Conservation (phyloP, 768 basidiomycete genomes). For the Rhizopogon vinicolor region DNA sequence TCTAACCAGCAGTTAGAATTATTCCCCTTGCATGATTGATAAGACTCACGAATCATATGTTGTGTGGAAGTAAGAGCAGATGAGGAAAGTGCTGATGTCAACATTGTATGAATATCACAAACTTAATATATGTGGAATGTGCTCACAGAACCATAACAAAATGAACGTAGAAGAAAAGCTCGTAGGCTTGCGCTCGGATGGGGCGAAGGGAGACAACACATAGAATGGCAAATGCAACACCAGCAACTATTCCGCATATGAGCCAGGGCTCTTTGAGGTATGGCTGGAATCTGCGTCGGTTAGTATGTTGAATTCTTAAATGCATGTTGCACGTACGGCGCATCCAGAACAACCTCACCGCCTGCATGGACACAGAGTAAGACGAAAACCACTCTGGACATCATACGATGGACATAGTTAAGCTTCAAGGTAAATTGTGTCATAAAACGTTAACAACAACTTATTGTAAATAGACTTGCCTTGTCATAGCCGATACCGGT, state of each 20-base stretch:
- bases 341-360: conserved; percentile 28
- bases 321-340: neutral
- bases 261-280: conserved; percentile 13
- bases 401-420: conserved; percentile 34
- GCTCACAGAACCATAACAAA: conserved; percentile 24
- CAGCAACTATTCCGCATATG: conserved; percentile 26
- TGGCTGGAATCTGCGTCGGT: neutral
- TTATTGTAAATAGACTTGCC: conserved; percentile 24
- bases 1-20: conserved; percentile 6
- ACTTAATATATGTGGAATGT: neutral
- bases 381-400: too few relatives aligned
- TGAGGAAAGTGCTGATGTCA: conserved; percentile 27
- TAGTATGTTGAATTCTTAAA: neutral
- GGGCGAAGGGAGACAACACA: conserved; percentile 42
- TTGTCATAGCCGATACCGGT: conserved; percentile 47
- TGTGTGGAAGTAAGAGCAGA: neutral
- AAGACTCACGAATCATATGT: conserved; percentile 2
- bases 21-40: neutral
- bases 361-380: conserved; percentile 37
- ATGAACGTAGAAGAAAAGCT: too few relatives aligned
- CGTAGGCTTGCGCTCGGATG: conserved; percentile 35
- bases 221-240: conserved; percentile 34
- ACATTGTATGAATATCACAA: neutral
- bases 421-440: conserved; percentile 12
- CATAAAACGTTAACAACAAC: neutral